phyloP scores from a whole-genome alignment of 2,329 filamentous ascomycete species.

The Ascochyta fabae region DNA sequence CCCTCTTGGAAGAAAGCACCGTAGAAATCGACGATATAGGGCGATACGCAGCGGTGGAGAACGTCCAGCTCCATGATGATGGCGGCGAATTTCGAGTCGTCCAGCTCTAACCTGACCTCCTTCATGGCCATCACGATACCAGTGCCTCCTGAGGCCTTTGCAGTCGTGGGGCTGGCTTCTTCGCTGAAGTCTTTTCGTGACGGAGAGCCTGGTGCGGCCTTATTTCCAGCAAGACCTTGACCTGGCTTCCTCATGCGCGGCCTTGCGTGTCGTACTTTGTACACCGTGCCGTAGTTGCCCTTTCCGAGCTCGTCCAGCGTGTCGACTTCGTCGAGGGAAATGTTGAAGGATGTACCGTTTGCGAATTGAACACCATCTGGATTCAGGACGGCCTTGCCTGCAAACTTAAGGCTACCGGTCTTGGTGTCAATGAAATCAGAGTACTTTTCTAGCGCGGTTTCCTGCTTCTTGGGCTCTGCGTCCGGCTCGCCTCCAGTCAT shows the following conservation, averaged over 20 bases:
- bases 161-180: slow-evolving; percentile 45
- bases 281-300: slow-evolving; percentile 97
- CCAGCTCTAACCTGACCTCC: slow-evolving; percentile 92
- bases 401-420: slow-evolving; percentile 89
- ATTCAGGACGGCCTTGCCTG: slow-evolving; percentile 89
- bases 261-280: slow-evolving; percentile 89
- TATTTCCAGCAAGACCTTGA: slow-evolving; percentile 66
- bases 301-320: slow-evolving; percentile 93
- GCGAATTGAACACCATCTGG: slow-evolving; percentile 91
- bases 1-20: slow-evolving; percentile 99
- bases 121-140: slow-evolving; percentile 99
- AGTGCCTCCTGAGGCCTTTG: slow-evolving; percentile 58
- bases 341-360: slow-evolving; percentile 86
- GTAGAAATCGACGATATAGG: slow-evolving; percentile 98
- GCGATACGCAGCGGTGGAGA: slow-evolving; percentile 90
- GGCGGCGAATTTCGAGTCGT: slow-evolving; percentile 94
- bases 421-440: slow-evolving; percentile 89
- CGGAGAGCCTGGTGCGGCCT: slow-evolving; percentile 49
- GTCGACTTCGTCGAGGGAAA: slow-evolving; percentile 94
- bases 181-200: slow-evolving; percentile 40
- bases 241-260: slow-evolving; percentile 67
- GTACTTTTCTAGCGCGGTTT: slow-evolving; percentile 67
- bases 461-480: slow-evolving; percentile 42
- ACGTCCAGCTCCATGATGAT: slow-evolving; percentile 99
- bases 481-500: slow-evolving; percentile 47